Evolutionary conservation across 306 rosid genomes (phyloP).

Genomic region (Abrus pulchellus): DNA sequence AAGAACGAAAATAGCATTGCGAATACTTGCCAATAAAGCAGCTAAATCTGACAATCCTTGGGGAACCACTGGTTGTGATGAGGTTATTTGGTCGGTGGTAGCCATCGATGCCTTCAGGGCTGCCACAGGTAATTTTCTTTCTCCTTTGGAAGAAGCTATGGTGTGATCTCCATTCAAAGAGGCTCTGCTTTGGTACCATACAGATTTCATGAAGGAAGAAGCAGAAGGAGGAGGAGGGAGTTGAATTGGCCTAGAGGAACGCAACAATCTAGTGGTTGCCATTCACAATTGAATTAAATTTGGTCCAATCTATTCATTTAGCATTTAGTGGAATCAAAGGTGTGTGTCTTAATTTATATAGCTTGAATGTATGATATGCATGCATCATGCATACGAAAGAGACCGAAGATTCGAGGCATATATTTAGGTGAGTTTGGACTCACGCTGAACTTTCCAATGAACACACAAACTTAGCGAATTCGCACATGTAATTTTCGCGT

Average conservation of each 20-base stretch:
- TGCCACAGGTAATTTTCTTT: slow-evolving; percentile 14
- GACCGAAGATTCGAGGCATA: slow-evolving; percentile 47
- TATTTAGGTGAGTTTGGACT: slow-evolving; percentile 43
- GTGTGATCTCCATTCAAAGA: slow-evolving; percentile 22
- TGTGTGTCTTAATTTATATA: slow-evolving; percentile 19
- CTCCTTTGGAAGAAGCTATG: not conserved
- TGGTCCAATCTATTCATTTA: slow-evolving; percentile 7
- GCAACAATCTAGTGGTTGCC: slow-evolving; percentile 52
- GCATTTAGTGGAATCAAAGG: slow-evolving; percentile 9
- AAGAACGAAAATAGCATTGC: slow-evolving; percentile 33
- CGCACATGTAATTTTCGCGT: slow-evolving; percentile 27
- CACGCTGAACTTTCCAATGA: slow-evolving; percentile 44
- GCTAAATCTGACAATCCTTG: slow-evolving; percentile 29
- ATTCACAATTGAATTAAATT: slow-evolving; percentile 40
- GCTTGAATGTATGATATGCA: not conserved
- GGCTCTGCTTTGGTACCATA: slow-evolving; percentile 35
- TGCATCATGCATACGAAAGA: not conserved
- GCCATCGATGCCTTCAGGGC: slow-evolving; percentile 23
- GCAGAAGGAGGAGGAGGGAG: not conserved
- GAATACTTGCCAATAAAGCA: not conserved
- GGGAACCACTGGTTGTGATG: slow-evolving; percentile 40
- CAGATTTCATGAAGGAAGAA: slow-evolving; percentile 1
- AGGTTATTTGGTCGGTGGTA: slow-evolving; percentile 10
- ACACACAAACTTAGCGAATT: not conserved
- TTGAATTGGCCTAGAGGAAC: slow-evolving; percentile 40